Percentiles rank a stretch among this genome's conserved stretches.
Conservation (phyloP, 2,329 filamentous ascomycete genomes). For the Colletotrichum liriopes region DNA sequence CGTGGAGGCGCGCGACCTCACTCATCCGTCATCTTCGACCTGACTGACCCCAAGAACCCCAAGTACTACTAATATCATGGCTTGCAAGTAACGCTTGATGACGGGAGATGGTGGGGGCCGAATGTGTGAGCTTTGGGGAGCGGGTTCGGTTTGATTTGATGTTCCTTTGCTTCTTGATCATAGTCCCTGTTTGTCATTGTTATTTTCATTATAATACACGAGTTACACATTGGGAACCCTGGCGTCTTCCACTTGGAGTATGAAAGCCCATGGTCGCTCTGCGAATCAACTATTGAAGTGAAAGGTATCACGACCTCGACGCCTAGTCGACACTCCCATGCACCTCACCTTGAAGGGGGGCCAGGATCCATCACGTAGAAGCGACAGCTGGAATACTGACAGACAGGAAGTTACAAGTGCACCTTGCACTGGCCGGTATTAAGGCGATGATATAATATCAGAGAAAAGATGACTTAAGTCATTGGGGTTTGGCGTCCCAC, state of each 20-base stretch:
- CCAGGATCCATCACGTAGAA: too few species aligned
- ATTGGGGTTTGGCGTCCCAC: constrained; percentile 4
- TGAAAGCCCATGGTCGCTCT: neutral
- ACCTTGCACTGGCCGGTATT: too few species aligned
- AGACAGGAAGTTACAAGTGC: too few species aligned
- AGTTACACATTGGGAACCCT: neutral
- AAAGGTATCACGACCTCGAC: too few species aligned
- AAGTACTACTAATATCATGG: constrained; percentile 59
- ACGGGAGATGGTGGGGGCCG: neutral
- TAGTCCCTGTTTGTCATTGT: neutral
- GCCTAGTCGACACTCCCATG: neutral
- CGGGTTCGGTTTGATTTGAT: neutral
- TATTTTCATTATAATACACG: neutral
- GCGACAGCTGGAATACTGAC: too few species aligned
- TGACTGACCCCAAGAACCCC: constrained; percentile 68
- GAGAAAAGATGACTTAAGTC: neutral
- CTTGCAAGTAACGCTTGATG: neutral
- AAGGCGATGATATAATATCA: neutral
- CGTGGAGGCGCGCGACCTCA: constrained; percentile 72
- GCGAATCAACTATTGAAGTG: neutral
- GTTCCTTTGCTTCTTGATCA: neutral
- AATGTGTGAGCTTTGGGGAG: neutral
- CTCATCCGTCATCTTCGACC: constrained; percentile 70
- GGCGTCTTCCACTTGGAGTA: neutral
- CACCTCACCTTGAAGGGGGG: neutral